Percentiles rank a stretch among this genome's conserved stretches.
phyloP scores from a whole-genome alignment of 2,329 filamentous ascomycete species.

The Sclerotinia sclerotiorum region DNA sequence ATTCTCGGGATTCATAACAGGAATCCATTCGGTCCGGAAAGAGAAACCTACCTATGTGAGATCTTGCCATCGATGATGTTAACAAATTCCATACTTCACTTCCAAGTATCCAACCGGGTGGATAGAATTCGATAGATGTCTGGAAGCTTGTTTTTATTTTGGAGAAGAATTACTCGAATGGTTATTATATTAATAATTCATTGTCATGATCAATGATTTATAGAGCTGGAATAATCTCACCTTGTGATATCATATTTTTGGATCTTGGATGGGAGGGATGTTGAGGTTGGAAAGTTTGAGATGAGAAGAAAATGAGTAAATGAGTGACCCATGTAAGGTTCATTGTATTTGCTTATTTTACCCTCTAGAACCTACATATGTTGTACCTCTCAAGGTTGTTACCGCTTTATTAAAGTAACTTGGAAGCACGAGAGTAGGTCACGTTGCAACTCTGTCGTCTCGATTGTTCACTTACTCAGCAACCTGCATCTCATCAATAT shows the following conservation, averaged over 20 bases:
- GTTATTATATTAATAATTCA: too few relatives aligned
- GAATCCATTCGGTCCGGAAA: background rate
- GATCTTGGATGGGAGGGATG: background rate
- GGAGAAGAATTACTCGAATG: background rate
- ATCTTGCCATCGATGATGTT: background rate
- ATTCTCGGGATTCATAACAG: background rate
- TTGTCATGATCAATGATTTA: too few relatives aligned
- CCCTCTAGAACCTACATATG: background rate
- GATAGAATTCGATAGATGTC: too few relatives aligned
- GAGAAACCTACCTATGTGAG: too few relatives aligned
- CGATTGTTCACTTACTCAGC: background rate
- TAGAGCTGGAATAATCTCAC: background rate
- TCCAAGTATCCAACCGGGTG: background rate
- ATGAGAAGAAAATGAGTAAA: too few relatives aligned
- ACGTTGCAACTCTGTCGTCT: background rate
- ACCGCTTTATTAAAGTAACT: background rate
- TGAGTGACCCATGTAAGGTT: too few relatives aligned
- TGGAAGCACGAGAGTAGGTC: background rate
- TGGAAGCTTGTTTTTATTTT: too few relatives aligned
- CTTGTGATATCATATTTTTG: slow-evolving; percentile 5
- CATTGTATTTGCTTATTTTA: too few relatives aligned
- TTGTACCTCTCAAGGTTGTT: background rate
- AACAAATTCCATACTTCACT: background rate
- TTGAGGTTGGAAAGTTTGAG: too few relatives aligned
- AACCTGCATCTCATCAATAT: background rate